Evolutionary conservation across 1,139 yeast species (phyloP), one percentile per base, ranked within the genome.

Genomic region (Kurtzmaniella quercitrusa): DNA sequence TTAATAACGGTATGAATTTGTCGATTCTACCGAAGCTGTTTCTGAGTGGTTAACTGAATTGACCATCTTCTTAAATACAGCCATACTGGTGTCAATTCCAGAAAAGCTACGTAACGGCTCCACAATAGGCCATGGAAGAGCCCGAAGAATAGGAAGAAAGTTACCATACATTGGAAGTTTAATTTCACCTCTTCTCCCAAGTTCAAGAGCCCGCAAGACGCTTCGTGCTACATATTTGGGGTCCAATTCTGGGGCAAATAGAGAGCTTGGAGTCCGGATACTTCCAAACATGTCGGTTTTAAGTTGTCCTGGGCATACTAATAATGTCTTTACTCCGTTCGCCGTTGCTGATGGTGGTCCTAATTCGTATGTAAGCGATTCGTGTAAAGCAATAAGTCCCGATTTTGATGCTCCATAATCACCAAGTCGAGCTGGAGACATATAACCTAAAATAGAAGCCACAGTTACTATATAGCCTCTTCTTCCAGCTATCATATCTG

Each of bases 381-480:
- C 95, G 57, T 91, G 97, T 38, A 89, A 65, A 0, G 94, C 89
- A 42, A 91, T 76, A 23, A 88, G 61, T 0, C 95, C 97, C 0
- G 95, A 84, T 60, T 91, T 91, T 7, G 95, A 78, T 0, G 97
- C 96, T 0, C 96, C 96, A 54, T 91, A 91, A 0, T 87, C 87
- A 50, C 86, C 78, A 44, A 88, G 67, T 28, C 83, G 68, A 5
- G 96, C 93, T 0, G 97, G 97, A 0, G 95, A 77, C 71, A 86
- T 73, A 49, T 84, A 82, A 0, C 96, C 97, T 44, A 91, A 67
- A 0, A 88, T 88, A 0, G 96, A 87, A 0, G 93, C 88, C 30
- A 91, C 68, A 2, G 91, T 86, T 22, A 91, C 80, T 15, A 93
- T 73, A 56, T 83, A 87, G 0, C 97, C 96, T 36, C 94, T 67